A percentile compares a stretch with the other conserved stretches of the same genome.
Evolutionary conservation across 805 yeast genomes (phyloP).

Genomic region (Hagleromyces aurorensis): DNA sequence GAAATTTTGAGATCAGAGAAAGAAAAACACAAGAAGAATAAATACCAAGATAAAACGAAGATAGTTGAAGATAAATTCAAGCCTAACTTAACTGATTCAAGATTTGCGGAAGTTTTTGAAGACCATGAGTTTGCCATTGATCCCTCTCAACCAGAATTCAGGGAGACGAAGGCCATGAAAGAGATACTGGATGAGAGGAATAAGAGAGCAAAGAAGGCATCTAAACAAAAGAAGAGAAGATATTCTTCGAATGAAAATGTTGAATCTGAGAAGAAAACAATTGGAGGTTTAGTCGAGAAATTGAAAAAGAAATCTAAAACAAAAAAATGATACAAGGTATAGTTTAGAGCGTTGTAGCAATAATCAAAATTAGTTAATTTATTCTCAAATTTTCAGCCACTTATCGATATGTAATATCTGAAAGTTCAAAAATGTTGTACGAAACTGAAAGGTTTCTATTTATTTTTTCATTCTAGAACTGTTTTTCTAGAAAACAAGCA

Average conservation of each 20-base stretch:
- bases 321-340: constrained; percentile 5
- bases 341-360: too few species aligned
- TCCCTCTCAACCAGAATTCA: constrained; percentile 85
- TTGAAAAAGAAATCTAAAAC: constrained; percentile 37
- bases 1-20: constrained; percentile 71
- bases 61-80: constrained; percentile 50
- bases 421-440: too few species aligned
- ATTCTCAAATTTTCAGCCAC: too few species aligned
- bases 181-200: constrained; percentile 69
- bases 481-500: too few species aligned
- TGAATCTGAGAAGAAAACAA: constrained; percentile 7
- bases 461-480: too few species aligned
- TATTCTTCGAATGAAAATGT: constrained; percentile 5
- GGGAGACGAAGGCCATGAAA: constrained; percentile 81
- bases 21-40: constrained; percentile 43
- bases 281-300: constrained; percentile 38
- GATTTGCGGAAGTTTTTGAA: constrained; percentile 78
- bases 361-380: too few species aligned
- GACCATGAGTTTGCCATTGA: constrained; percentile 91
- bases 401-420: too few species aligned
- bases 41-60: constrained; percentile 39
- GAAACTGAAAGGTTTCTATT: too few species aligned
- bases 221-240: constrained; percentile 15
- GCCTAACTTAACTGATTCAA: constrained; percentile 71
- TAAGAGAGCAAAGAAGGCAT: constrained; percentile 36